A percentile compares a stretch with the other conserved stretches of the same genome.
Conservation (phyloP, 495 filamentous ascomycete species). For the Extremus antarcticus region DNA sequence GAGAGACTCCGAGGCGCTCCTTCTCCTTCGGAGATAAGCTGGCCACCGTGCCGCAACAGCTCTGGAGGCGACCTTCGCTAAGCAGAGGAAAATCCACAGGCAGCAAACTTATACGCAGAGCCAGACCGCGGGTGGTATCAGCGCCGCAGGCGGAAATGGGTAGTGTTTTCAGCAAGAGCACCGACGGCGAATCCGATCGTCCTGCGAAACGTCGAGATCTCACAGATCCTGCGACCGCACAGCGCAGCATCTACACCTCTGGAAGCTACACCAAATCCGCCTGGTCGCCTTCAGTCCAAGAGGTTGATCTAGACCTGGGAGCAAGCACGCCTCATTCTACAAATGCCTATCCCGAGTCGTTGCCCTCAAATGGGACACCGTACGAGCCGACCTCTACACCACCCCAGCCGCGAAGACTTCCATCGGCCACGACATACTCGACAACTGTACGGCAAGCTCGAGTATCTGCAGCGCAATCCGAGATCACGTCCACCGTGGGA, state of each 20-base stretch:
- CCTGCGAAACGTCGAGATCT: conserved; percentile 28
- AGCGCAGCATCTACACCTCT: conserved; percentile 23
- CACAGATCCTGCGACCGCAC: conserved; percentile 22
- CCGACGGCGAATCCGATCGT: conserved; percentile 18
- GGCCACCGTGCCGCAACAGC: conserved; percentile 19
- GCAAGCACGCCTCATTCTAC: conserved; percentile 8
- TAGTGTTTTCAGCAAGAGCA: conserved; percentile 16
- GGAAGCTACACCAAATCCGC: not conserved
- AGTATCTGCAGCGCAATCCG: conserved; percentile 42
- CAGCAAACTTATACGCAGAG: conserved; percentile 19
- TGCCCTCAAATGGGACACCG: too few relatives aligned
- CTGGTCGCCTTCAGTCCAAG: not conserved
- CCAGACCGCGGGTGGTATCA: conserved; percentile 16
- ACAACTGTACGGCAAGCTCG: conserved; percentile 8
- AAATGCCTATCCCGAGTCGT: too few relatives aligned
- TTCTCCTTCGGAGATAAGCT: conserved; percentile 32
- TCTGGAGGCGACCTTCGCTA: conserved; percentile 22
- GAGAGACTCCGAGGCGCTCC: conserved; percentile 22
- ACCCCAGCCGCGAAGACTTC: conserved; percentile 7
- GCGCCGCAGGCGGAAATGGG: conserved; percentile 25
- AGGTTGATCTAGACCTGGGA: conserved; percentile 5
- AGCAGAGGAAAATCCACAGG: conserved; percentile 16
- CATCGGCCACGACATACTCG: conserved; percentile 2
- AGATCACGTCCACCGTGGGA: conserved; percentile 43
- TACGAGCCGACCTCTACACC: not conserved